phyloP scores from a whole-genome alignment of 2,329 filamentous ascomycete genomes.

The Exserohilum rostratum region DNA sequence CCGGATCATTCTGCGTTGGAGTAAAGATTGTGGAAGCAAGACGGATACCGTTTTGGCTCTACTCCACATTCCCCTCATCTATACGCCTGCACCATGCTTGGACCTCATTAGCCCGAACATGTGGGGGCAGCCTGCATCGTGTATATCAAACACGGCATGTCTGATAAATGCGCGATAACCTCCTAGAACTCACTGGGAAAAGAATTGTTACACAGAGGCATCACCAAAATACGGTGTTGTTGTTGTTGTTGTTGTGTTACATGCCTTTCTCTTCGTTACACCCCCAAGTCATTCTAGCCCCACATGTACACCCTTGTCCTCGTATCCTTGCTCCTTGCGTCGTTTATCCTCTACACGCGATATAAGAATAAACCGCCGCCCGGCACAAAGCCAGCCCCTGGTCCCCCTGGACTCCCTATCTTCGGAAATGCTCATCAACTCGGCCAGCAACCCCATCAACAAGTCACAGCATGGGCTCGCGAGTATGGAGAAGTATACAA shows the following conservation, averaged over 20 bases:
- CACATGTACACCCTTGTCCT: conserved; percentile 28
- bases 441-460: conserved; percentile 35
- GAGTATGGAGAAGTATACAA: conserved; percentile 56
- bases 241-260: background rate
- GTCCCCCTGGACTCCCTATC: conserved; percentile 34
- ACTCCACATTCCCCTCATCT: conserved; percentile 22
- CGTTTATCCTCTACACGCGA: conserved; percentile 19
- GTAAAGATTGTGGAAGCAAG: background rate
- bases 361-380: conserved; percentile 20
- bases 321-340: conserved; percentile 14
- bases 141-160: background rate
- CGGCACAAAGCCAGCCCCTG: conserved; percentile 27
- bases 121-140: conserved; percentile 16
- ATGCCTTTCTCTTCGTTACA: background rate
- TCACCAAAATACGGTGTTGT: background rate
- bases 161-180: background rate
- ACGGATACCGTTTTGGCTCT: background rate
- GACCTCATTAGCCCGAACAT: conserved; percentile 13
- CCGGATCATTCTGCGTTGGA: background rate
- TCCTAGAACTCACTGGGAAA: background rate
- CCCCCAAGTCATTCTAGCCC: conserved; percentile 6
- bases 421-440: conserved; percentile 41
- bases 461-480: conserved; percentile 47
- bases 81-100: background rate
- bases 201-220: background rate